A percentile compares a stretch with the other conserved stretches of the same genome.
phyloP scores from a whole-genome alignment of 164 flowering plant species.

The Vitis rotundifolia region DNA sequence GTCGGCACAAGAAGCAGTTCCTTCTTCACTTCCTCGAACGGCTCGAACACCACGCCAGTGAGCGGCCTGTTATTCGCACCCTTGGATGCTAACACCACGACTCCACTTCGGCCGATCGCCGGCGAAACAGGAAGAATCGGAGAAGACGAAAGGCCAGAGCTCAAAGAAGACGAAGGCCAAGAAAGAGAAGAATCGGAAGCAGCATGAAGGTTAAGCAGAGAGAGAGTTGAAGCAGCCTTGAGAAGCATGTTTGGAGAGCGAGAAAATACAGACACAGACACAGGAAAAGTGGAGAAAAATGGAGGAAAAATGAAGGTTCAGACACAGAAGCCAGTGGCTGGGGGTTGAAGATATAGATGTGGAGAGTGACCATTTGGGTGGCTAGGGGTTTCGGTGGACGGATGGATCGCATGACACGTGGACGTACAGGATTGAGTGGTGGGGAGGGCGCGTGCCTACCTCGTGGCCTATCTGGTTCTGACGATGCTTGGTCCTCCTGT shows the following conservation, averaged over 20 bases:
- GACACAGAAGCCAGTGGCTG: slow-evolving; percentile 10
- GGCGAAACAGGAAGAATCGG: slow-evolving; percentile 14
- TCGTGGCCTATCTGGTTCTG: slow-evolving; percentile 35
- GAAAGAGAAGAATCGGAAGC: slow-evolving; percentile 27
- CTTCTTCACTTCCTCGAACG: slow-evolving; percentile 90
- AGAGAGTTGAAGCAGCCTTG: slow-evolving; percentile 38
- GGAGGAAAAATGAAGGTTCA: neutral
- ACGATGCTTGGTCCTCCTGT: neutral
- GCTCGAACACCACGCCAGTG: slow-evolving; percentile 86
- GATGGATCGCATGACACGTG: slow-evolving; percentile 47
- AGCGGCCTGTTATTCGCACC: slow-evolving; percentile 40
- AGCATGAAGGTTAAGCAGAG: slow-evolving; percentile 25
- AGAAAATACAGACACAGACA: slow-evolving; percentile 2
- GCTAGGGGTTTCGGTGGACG: slow-evolving; percentile 19
- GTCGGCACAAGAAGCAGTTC: slow-evolving; percentile 67
- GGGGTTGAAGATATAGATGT: slow-evolving; percentile 11
- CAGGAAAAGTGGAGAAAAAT: neutral
- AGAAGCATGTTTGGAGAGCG: slow-evolving; percentile 45
- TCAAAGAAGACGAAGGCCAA: neutral
- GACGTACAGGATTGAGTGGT: slow-evolving; percentile 38
- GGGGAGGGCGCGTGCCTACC: slow-evolving; percentile 64
- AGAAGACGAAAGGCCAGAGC: neutral
- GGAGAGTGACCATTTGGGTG: neutral
- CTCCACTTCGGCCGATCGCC: slow-evolving; percentile 9
- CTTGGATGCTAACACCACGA: slow-evolving; percentile 31